Evolutionary conservation across 2,329 filamentous ascomycete genomes (phyloP).

Genomic region (Diplodia intermedia): DNA sequence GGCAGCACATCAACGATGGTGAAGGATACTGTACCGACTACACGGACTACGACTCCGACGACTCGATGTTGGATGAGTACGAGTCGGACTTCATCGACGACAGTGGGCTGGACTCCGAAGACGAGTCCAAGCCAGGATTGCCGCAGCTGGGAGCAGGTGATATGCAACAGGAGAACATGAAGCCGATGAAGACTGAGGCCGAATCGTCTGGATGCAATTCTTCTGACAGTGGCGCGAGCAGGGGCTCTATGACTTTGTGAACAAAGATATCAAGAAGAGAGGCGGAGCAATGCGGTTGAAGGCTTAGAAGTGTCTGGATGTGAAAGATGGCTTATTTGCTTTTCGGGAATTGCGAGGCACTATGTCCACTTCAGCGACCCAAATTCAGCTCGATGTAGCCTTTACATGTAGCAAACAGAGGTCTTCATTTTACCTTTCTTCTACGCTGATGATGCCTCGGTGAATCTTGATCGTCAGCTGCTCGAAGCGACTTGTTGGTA

Average conservation of each 20-base stretch:
- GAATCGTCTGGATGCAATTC: not conserved
- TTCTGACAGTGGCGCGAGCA: not conserved
- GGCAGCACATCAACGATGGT: constrained; percentile 17
- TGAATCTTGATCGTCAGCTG: not conserved
- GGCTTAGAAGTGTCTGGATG: not conserved
- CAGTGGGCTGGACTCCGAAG: not conserved
- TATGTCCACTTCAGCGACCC: not conserved
- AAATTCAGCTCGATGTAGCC: not conserved
- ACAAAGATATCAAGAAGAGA: not conserved
- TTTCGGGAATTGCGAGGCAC: not conserved
- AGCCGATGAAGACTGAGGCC: not conserved
- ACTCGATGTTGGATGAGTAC: constrained; percentile 4
- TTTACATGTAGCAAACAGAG: not conserved
- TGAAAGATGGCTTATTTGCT: not conserved
- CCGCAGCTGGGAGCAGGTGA: not conserved
- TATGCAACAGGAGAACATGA: not conserved
- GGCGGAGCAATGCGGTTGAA: not conserved
- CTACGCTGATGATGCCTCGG: not conserved
- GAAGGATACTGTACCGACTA: not conserved
- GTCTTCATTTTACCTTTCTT: not conserved
- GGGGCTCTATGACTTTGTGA: not conserved
- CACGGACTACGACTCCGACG: not conserved
- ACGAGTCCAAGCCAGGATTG: not conserved
- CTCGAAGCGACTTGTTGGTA: not conserved
- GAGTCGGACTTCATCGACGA: constrained; percentile 17